Conservation (phyloP, 805 yeast species). For the Lipomyces sp. region DNA sequence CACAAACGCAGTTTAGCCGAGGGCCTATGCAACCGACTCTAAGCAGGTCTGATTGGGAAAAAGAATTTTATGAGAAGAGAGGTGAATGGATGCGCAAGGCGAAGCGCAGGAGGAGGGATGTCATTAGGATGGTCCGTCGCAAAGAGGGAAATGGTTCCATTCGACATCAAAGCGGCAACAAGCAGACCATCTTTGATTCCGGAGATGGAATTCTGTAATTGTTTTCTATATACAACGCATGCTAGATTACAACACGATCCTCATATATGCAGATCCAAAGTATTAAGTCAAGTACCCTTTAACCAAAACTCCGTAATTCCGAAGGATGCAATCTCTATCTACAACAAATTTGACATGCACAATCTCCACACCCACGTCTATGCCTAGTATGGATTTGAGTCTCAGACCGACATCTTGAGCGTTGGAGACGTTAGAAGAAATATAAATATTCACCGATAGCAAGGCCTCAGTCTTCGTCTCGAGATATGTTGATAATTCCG, state of each 20-base stretch:
- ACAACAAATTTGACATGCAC: slow-evolving; percentile 6
- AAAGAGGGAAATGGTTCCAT: slow-evolving; percentile 34
- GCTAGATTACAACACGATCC: background rate
- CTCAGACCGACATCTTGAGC: background rate
- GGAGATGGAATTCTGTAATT: background rate
- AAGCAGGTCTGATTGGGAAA: slow-evolving; percentile 60
- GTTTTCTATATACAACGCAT: background rate
- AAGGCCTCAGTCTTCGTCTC: background rate
- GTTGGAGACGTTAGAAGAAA: background rate
- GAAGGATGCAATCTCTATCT: background rate
- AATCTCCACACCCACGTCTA: background rate
- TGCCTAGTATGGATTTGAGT: slow-evolving; percentile 1
- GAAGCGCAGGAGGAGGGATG: slow-evolving; percentile 77
- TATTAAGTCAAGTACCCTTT: background rate
- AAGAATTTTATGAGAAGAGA: slow-evolving; percentile 81
- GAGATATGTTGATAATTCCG: background rate
- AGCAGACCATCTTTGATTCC: background rate
- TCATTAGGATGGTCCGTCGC: slow-evolving; percentile 61
- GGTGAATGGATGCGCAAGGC: slow-evolving; percentile 79
- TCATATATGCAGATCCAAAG: background rate
- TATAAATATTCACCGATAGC: slow-evolving; percentile 4
- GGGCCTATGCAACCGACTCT: slow-evolving; percentile 48
- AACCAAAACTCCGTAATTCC: slow-evolving; percentile 9
- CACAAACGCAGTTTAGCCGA: slow-evolving; percentile 80
- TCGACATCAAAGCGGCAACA: background rate